phyloP scores from a whole-genome alignment of 2,329 filamentous ascomycete genomes.

The Talaromyces islandicus region DNA sequence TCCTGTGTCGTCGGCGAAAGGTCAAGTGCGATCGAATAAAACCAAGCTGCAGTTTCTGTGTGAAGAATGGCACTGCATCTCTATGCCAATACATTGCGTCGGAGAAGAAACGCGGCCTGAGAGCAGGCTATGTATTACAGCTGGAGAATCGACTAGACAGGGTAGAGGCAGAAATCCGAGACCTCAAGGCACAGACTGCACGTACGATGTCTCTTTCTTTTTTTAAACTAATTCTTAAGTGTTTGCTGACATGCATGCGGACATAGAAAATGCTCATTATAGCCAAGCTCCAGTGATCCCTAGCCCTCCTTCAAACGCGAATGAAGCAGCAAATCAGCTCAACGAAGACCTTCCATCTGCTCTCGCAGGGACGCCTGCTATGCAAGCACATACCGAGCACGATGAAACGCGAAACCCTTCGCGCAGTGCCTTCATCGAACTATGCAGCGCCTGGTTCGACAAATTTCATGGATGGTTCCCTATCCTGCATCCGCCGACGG shows the following conservation, averaged over 20 bases:
- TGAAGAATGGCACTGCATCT: constrained; percentile 10
- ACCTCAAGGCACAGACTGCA: background rate
- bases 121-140: constrained; percentile 7
- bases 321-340: background rate
- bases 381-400: background rate
- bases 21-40: constrained; percentile 11
- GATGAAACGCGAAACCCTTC: background rate
- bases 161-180: background rate
- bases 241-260: background rate
- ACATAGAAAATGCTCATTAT: background rate
- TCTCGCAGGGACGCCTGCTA: background rate
- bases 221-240: background rate
- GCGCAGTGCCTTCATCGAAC: background rate
- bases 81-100: constrained; percentile 9
- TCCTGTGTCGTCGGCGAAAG: constrained; percentile 10
- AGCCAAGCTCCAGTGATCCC: background rate
- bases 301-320: background rate
- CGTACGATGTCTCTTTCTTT: background rate
- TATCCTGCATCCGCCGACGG: constrained; percentile 4
- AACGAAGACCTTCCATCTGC: background rate
- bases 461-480: constrained; percentile 8
- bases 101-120: constrained; percentile 4
- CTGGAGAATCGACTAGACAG: background rate
- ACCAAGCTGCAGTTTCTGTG: constrained; percentile 11
- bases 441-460: constrained; percentile 5